Base-by-base conservation (phyloP, 2,329 filamentous ascomycete species). In the Emydomyces testavorans region DNA sequence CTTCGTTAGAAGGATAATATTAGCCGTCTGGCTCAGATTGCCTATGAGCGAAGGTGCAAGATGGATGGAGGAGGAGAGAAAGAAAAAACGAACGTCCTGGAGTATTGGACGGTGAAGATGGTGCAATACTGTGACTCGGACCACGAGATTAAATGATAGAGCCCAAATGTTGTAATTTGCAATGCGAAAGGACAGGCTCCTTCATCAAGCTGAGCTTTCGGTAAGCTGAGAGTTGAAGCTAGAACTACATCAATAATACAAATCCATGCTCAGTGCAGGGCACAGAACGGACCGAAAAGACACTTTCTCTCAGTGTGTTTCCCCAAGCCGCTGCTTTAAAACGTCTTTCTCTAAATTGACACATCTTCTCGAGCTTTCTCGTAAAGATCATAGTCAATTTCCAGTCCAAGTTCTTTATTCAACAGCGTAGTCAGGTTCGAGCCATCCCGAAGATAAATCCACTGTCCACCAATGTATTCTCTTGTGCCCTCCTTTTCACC, bases 401-500 rank as follows among this genome's bases (percentile, higher is more conserved):
- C 74, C 41, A 94, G 70, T 2, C 78, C 80, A 41, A 95, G 70
- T 71, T 98, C 92, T 53, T 80, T 73, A 53, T 78, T 74, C 59
- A 96, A 67, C 48, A 96, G 64, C 29, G 82, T 76, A 29, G 75
- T 80, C 60, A 98, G 68, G 36, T 79, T 83, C 40, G 77, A 79
- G n/a, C 83, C 83, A 64, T 96, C 89, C 40, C 90, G 75, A 50
- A 86, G 66, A 63, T 95, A 96, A 40, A 96, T 75, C 92, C 92
- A 98, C 53, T 83, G 76, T 24, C 86, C 85, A 47, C 61, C 65
- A 16, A 57, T 57, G 39, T 63, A 62, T 13, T 60, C 60, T 21
- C 66, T 59, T 2, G 80, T 83, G 26, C 81, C 87, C 65, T 89
- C 83, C 70, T 93, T 93, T 62, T 87, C 76, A 58, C 80, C 68